Conservation (phyloP, 2,329 filamentous ascomycete species). For the Simplicillium sp. region DNA sequence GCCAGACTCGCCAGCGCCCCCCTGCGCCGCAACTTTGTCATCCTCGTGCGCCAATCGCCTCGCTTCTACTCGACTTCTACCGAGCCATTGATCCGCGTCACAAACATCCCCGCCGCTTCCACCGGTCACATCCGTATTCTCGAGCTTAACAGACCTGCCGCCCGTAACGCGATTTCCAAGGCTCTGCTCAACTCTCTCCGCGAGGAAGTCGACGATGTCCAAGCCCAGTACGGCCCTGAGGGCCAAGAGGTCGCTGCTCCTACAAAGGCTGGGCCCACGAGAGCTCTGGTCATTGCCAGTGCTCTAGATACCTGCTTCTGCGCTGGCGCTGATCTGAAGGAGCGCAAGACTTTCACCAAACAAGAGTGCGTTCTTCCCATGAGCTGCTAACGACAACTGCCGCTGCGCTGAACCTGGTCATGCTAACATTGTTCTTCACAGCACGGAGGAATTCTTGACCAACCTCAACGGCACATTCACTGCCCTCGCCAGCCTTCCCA, state of each 20-base stretch:
- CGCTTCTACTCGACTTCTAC: constrained; percentile 34
- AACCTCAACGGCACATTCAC: constrained; percentile 69
- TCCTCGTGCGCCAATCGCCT: neutral
- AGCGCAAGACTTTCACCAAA: constrained; percentile 64
- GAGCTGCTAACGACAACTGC: neutral
- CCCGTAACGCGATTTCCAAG: constrained; percentile 84
- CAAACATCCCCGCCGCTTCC: constrained; percentile 66
- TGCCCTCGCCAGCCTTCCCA: constrained; percentile 62
- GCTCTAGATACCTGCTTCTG: constrained; percentile 85
- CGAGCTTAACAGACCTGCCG: constrained; percentile 72
- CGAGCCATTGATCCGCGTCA: constrained; percentile 56
- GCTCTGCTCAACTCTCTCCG: constrained; percentile 65
- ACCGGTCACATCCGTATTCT: constrained; percentile 81
- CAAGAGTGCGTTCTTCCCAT: constrained; percentile 54
- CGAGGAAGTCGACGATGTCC: constrained; percentile 63
- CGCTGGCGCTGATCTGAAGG: constrained; percentile 89
- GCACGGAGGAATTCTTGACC: constrained; percentile 69
- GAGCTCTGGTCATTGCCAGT: constrained; percentile 76
- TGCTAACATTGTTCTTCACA: constrained; percentile 23
- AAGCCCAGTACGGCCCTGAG: constrained; percentile 46
- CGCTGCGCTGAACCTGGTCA: neutral
- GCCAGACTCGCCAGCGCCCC: constrained; percentile 16
- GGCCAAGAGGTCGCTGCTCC: constrained; percentile 42
- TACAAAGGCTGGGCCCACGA: constrained; percentile 48
- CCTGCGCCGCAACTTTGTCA: constrained; percentile 8